phyloP scores from a whole-genome alignment of 306 rosid genomes.

The Casuarina cunninghamiana region DNA sequence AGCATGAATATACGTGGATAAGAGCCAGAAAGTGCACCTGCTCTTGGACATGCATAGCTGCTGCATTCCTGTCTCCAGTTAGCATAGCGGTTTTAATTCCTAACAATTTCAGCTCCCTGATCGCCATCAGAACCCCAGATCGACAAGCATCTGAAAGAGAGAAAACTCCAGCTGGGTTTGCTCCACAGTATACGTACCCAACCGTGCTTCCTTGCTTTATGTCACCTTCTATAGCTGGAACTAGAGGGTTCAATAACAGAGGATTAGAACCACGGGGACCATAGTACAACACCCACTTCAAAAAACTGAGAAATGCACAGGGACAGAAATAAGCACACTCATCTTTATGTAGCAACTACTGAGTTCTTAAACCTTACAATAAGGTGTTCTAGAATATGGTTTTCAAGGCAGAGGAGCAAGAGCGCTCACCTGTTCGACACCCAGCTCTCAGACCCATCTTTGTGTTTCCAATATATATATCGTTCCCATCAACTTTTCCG shows the following conservation, averaged over 20 bases:
- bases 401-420: not conserved
- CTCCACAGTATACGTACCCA: constrained; percentile 69
- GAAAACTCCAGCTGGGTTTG: constrained; percentile 56
- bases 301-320: not conserved
- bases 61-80: constrained; percentile 76
- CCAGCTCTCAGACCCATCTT: constrained; percentile 65
- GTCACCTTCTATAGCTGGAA: constrained; percentile 56
- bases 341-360: not conserved
- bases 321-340: not conserved
- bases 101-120: constrained; percentile 54
- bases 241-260: constrained; percentile 35
- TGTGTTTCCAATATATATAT: constrained; percentile 73
- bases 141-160: constrained; percentile 78
- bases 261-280: not conserved
- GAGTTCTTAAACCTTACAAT: no score
- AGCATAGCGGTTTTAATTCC: constrained; percentile 89
- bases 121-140: constrained; percentile 69
- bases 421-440: constrained; percentile 56
- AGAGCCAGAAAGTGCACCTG: constrained; percentile 49
- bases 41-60: constrained; percentile 74
- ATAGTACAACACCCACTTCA: not conserved
- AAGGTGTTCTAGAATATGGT: not conserved
- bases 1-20: not conserved
- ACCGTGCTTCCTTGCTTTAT: constrained; percentile 60
- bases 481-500: constrained; percentile 67